Evolutionary conservation across 192 early-diverging fungal genomes (phyloP), one percentile per base, ranked within the genome.

Genomic region (Umbelopsis isabellina): DNA sequence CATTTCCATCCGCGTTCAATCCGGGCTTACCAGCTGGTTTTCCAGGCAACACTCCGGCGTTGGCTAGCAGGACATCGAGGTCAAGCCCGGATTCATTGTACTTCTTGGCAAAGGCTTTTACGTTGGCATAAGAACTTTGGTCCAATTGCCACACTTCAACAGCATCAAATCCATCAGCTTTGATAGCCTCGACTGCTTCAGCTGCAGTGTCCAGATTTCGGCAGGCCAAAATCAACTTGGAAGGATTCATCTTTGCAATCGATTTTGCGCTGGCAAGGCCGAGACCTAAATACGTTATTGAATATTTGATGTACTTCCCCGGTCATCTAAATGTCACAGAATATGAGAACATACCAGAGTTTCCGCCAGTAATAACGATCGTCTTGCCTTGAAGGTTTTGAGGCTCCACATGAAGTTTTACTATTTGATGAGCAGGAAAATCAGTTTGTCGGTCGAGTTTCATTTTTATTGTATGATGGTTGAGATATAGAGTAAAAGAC

Each of bases 31-130:
- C 21, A 15, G 3, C 4, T 7, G 23, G 25, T 4, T 10, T 41
- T 25, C 27, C 18, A 25, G 55, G 55, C 27, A 61, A 33, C 37
- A 69, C 51, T 8, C 80, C 87, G 7, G 87, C 87, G 69, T 88
- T 88, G 73, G 77, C 76, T 37, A 85, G 67, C 20, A 87, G 67
- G 16, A 79, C 72, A 65, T 87, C 74, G 8, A 87, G 47, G 15
- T 55, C 55, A 23, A 64, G 49, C 20, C 79, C 73, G 47, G 65
- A 51, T 20, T 73, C 65, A 8, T 74, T 46, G 53, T 81, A 79
- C 33, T 50, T 44, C 46, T 72, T 46, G 16, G 81, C 82, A 37
- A 76, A 76, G 15, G 67, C 69, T 35, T 72, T 61, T 46, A 83
- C 82, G 45, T 55, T 69, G 5, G 46, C 50, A 23, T 72, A 77